phyloP scores from a whole-genome alignment of 2,329 filamentous ascomycete species.

The Akanthomyces lecanii region DNA sequence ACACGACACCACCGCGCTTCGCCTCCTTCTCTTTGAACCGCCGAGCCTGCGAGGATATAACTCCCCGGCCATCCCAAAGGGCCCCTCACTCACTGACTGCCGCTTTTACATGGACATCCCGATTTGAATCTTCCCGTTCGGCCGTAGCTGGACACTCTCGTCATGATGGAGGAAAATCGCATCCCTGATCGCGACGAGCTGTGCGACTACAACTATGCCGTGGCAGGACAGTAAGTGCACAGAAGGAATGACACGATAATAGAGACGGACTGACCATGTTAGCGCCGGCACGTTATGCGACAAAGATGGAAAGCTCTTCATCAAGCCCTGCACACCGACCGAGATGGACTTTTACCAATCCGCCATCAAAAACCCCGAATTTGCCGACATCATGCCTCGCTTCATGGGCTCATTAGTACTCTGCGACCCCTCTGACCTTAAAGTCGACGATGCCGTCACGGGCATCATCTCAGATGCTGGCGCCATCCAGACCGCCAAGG shows the following conservation, averaged over 20 bases:
- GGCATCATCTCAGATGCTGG: constrained; percentile 38
- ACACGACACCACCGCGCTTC: neutral
- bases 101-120: neutral
- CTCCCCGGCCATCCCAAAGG: neutral
- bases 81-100: neutral
- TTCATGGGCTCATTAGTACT: constrained; percentile 78
- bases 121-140: neutral
- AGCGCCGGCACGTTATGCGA: constrained; percentile 91
- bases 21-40: neutral
- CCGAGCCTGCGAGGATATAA: neutral
- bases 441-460: constrained; percentile 46
- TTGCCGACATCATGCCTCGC: constrained; percentile 76
- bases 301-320: constrained; percentile 75
- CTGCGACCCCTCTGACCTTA: constrained; percentile 47
- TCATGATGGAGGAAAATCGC: constrained; percentile 28
- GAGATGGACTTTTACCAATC: constrained; percentile 91
- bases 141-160: neutral
- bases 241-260: neutral
- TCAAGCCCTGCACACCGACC: constrained; percentile 84
- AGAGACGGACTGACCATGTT: constrained; percentile 15
- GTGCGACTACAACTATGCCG: constrained; percentile 67
- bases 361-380: constrained; percentile 62
- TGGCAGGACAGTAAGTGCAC: constrained; percentile 72
- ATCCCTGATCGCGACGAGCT: constrained; percentile 59
- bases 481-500: constrained; percentile 30